Percentiles rank a stretch among this genome's conserved stretches.
Evolutionary conservation across 2,329 filamentous ascomycete genomes (phyloP).

Genomic region (Aspergillus ustus): DNA sequence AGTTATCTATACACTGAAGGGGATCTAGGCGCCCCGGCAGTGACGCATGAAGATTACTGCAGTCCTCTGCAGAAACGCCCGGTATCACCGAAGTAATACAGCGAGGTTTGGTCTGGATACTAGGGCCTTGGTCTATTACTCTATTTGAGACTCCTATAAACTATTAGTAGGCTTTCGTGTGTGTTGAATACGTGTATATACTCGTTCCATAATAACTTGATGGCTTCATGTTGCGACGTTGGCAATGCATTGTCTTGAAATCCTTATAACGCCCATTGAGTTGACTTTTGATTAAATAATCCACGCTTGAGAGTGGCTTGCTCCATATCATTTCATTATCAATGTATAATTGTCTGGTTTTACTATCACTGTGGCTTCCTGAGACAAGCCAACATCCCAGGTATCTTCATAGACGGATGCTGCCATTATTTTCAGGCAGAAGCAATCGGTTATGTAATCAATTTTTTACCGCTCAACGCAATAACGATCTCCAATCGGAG

Average conservation of each 20-base stretch:
- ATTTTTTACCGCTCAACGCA: slow-evolving; percentile 31
- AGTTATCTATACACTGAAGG: neutral
- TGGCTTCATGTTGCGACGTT: neutral
- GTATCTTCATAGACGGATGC: neutral
- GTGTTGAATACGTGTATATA: neutral
- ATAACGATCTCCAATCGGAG: slow-evolving; percentile 23
- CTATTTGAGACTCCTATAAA: neutral
- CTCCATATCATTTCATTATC: too few relatives aligned
- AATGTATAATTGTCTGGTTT: too few relatives aligned
- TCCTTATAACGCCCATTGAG: neutral
- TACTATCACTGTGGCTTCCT: neutral
- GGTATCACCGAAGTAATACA: neutral
- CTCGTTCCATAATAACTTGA: neutral
- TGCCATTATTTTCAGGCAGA: neutral
- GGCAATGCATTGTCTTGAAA: neutral
- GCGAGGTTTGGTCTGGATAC: neutral
- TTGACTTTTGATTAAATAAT: neutral
- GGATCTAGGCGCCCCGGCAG: neutral
- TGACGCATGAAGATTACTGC: neutral
- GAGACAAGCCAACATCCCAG: neutral
- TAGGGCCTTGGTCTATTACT: neutral
- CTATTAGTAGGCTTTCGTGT: neutral
- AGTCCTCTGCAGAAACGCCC: neutral
- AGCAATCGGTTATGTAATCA: neutral
- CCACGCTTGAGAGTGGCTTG: too few relatives aligned